A percentile compares a stretch with the other conserved stretches of the same genome.
phyloP scores from a whole-genome alignment of 306 rosid species.

The Sesbania bispinosa region DNA sequence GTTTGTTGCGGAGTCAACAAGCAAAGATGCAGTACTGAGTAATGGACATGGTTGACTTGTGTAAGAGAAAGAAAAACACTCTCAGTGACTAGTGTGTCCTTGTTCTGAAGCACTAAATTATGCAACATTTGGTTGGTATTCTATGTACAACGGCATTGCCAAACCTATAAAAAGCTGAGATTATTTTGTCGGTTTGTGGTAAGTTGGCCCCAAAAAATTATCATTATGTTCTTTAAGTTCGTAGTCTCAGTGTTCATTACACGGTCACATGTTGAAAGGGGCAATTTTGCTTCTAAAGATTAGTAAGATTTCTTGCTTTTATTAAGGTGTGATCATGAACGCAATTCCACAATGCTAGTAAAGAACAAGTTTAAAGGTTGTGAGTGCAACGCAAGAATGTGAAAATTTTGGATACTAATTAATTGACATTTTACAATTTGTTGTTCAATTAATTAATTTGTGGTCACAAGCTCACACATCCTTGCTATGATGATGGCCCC shows the following conservation, averaged over 20 bases:
- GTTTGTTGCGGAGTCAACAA: constrained; percentile 74
- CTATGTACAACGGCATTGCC: too few relatives aligned
- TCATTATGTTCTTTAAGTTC: constrained; percentile 41
- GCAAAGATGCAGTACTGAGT: constrained; percentile 49
- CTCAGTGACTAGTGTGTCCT: constrained; percentile 21
- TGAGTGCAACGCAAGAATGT: constrained; percentile 32
- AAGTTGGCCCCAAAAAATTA: constrained; percentile 42
- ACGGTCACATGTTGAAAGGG: constrained; percentile 37
- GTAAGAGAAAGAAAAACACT: constrained; percentile 34
- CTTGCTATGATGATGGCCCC: constrained; percentile 12
- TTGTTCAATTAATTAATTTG: constrained; percentile 12
- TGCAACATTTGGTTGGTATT: constrained; percentile 23
- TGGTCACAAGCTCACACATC: constrained; percentile 19
- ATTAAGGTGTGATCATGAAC: constrained; percentile 9
- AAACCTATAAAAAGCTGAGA: constrained; percentile 31
- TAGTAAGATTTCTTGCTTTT: background rate
- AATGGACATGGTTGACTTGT: constrained; percentile 46
- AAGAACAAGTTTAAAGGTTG: constrained; percentile 19
- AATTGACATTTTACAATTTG: background rate
- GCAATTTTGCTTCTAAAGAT: constrained; percentile 26
- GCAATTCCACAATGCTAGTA: constrained; percentile 8
- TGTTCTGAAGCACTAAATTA: constrained; percentile 39
- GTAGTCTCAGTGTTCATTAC: constrained; percentile 37
- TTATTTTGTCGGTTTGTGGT: constrained; percentile 49
- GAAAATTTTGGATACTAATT: background rate